Conservation (phyloP, 371 early-diverging fungal species). For the Globomyces sp. region DNA sequence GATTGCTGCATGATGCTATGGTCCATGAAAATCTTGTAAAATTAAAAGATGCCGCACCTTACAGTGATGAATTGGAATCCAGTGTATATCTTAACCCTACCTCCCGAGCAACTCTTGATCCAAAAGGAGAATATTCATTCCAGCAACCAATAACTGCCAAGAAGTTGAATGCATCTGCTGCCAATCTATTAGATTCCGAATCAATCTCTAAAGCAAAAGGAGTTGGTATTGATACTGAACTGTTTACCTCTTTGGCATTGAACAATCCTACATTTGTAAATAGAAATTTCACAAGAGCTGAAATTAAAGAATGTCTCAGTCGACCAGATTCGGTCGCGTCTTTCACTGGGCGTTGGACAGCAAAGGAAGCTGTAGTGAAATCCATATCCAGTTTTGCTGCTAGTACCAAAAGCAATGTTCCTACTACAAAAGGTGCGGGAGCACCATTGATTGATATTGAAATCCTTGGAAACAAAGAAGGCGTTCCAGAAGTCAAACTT, state of each 20-base stretch:
- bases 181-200: conserved; percentile 60
- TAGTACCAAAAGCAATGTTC: conserved; percentile 49
- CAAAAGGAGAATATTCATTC: conserved; percentile 27
- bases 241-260: conserved; percentile 75
- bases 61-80: conserved; percentile 81
- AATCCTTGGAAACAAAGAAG: conserved; percentile 67
- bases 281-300: conserved; percentile 85
- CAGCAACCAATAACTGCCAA: conserved; percentile 12
- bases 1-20: conserved; percentile 92
- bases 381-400: conserved; percentile 71
- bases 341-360: conserved; percentile 94
- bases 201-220: conserved; percentile 38
- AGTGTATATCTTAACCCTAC: conserved; percentile 89
- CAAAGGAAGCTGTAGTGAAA: conserved; percentile 96
- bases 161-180: conserved; percentile 57
- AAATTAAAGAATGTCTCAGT: conserved; percentile 76
- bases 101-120: conserved; percentile 82
- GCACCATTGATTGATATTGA: conserved; percentile 92
- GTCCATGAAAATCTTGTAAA: conserved; percentile 80
- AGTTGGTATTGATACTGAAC: conserved; percentile 91
- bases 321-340: conserved; percentile 70
- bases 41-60: conserved; percentile 87
- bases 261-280: conserved; percentile 83
- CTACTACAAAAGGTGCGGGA: conserved; percentile 78
- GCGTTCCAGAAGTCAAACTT: conserved; percentile 85